Evolutionary conservation across 2,329 filamentous ascomycete genomes (phyloP).

Genomic region (Escovopsis weberi): DNA sequence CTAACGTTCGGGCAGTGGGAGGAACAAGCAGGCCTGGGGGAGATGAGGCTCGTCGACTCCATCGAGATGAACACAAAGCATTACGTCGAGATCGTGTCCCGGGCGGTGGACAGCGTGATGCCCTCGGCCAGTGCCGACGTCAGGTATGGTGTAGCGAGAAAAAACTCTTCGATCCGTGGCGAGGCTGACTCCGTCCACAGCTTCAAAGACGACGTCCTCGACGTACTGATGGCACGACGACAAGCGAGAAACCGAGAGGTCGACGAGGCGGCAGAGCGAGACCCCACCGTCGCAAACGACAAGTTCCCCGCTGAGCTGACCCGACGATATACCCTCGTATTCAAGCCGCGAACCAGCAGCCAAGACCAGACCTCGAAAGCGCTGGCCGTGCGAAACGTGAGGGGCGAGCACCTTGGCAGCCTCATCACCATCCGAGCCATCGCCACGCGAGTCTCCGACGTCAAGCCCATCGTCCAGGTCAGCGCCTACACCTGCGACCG

Average conservation of each 20-base stretch:
- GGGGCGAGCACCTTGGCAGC: constrained; percentile 81
- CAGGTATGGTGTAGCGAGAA: constrained; percentile 36
- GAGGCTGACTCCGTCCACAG: constrained; percentile 23
- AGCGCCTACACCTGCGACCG: constrained; percentile 96
- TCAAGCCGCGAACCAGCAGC: constrained; percentile 75
- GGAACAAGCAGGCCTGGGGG: constrained; percentile 46
- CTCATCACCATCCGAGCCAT: constrained; percentile 93
- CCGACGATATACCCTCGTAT: constrained; percentile 86
- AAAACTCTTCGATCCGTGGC: too few relatives aligned
- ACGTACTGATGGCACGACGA: constrained; percentile 90
- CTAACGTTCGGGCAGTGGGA: constrained; percentile 47
- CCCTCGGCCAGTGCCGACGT: constrained; percentile 64
- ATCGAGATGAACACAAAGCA: constrained; percentile 88
- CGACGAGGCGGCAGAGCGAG: constrained; percentile 48
- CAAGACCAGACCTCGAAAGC: constrained; percentile 47
- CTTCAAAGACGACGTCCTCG: constrained; percentile 94
- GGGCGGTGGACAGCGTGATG: constrained; percentile 77
- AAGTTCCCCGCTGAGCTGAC: constrained; percentile 88
- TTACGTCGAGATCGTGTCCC: constrained; percentile 83
- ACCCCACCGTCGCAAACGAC: constrained; percentile 52
- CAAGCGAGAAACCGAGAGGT: constrained; percentile 73
- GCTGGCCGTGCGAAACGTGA: constrained; percentile 83
- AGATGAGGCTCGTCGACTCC: constrained; percentile 62
- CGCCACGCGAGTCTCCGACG: constrained; percentile 86
- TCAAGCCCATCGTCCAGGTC: constrained; percentile 94